Evolutionary conservation across 768 basidiomycete genomes (phyloP).

Genomic region (Flagelloscypha sp.): DNA sequence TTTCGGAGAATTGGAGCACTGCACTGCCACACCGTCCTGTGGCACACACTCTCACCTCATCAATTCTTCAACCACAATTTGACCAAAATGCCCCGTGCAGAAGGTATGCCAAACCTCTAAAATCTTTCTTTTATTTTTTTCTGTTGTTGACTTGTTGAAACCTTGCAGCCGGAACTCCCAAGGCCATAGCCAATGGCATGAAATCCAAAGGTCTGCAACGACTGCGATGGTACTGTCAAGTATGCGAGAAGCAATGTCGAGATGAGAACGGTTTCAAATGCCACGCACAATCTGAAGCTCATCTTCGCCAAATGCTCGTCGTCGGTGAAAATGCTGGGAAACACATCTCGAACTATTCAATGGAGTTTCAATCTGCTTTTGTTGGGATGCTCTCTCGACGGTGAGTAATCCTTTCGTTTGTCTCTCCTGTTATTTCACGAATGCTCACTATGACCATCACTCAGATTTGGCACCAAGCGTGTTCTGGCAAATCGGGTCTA

Average conservation of each 20-base stretch:
- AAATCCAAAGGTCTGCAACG: conserved; percentile 95
- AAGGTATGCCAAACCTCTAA: conserved; percentile 39
- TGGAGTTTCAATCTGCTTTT: conserved; percentile 86
- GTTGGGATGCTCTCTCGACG: conserved; percentile 82
- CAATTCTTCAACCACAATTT: conserved; percentile 4
- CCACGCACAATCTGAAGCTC: conserved; percentile 80
- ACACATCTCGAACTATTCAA: conserved; percentile 87
- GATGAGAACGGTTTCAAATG: conserved; percentile 99
- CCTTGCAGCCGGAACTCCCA: conserved; percentile 70
- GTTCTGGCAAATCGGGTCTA: conserved; percentile 93
- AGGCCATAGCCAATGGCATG: conserved; percentile 91
- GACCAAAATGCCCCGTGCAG: conserved; percentile 69
- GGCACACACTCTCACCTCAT: too few relatives aligned
- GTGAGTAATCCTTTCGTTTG: conserved; percentile 27
- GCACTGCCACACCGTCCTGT: too few relatives aligned
- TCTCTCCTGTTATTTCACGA: conserved; percentile 1
- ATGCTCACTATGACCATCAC: conserved; percentile 4
- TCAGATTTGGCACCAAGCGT: conserved; percentile 86
- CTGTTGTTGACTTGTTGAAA: conserved; percentile 5
- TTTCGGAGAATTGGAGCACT: too few relatives aligned
- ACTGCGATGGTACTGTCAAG: conserved; percentile 97
- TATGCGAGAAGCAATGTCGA: conserved; percentile 97
- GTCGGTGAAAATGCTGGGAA: conserved; percentile 90
- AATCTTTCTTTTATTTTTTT: neutral
- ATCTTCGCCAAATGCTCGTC: conserved; percentile 94